phyloP scores from a whole-genome alignment of 352 stramenopile species.

The Globisporangium radiosum region DNA sequence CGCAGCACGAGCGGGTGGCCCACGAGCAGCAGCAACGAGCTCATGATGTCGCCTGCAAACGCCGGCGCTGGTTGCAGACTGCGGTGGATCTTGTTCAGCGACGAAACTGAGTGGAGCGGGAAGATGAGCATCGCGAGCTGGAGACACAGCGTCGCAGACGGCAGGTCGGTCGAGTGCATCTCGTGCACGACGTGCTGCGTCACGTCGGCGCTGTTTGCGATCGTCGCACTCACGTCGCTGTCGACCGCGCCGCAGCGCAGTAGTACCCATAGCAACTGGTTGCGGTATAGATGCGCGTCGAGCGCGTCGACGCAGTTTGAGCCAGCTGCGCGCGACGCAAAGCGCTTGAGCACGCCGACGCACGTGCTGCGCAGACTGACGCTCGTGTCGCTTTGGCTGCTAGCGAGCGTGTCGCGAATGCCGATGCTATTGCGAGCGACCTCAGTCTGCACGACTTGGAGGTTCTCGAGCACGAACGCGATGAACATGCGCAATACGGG shows the following conservation, averaged over 20 bases:
- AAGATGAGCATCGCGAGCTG: conserved; percentile 83
- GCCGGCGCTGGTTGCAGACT: conserved; percentile 20
- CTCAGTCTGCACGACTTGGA: conserved; percentile 34
- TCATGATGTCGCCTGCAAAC: conserved; percentile 33
- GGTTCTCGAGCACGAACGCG: conserved; percentile 56
- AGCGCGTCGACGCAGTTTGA: conserved; percentile 13
- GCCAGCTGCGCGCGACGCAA: conserved; percentile 16
- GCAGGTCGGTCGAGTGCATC: conserved; percentile 53
- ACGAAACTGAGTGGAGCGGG: conserved; percentile 66
- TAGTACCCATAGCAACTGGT: conserved; percentile 75
- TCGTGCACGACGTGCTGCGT: conserved; percentile 53
- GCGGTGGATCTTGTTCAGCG: conserved; percentile 61
- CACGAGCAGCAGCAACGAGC: conserved; percentile 58
- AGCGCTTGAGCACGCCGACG: conserved; percentile 63
- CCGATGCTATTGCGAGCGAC: conserved; percentile 1
- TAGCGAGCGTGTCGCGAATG: background rate
- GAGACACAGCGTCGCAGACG: conserved; percentile 70
- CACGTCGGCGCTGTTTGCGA: conserved; percentile 50
- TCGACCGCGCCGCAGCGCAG: conserved; percentile 62
- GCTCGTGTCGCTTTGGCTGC: conserved; percentile 10
- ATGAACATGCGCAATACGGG: conserved; percentile 48
- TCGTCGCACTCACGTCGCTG: conserved; percentile 48
- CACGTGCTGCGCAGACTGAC: conserved; percentile 58
- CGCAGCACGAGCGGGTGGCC: conserved; percentile 55
- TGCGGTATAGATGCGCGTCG: conserved; percentile 59